Evolutionary conservation across 176 grass and related monocot genomes (phyloP), one percentile per base, ranked within the genome.

Genomic region (Guadua angustifolia): DNA sequence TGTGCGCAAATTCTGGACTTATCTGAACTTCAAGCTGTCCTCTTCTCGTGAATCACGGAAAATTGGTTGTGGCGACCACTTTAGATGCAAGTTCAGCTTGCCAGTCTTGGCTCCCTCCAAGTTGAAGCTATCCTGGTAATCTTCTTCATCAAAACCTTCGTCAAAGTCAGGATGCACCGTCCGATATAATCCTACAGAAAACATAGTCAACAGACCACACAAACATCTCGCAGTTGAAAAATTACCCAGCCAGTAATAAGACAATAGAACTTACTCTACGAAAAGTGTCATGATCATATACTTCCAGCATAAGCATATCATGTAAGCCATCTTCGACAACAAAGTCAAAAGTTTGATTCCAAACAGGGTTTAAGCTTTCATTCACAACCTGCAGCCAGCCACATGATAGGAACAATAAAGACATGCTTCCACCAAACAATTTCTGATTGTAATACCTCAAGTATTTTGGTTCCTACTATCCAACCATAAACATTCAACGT

Each of bases 261-360:
- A 68, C 45, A 0, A 83, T 17, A 44, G 44, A 71, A 89, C 84
- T 74, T 82, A 98, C 93, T 92, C 94, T 95, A 33, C 89, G 78
- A 58, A 95, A 98, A 62, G 96, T 98, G 77, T 98, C 96, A 17
- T 94, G 96, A 19, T 98, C 93, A 82, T 87, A 98, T 53, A 95
- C 87, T 91, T 98, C 96, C 77, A 98, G 74, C 75, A 98, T 94
- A 51, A 98, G 91, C 93, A 98, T 94, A 78, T 98, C 93, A 89
- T 98, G 96, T 33, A 98, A 83, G 33, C 93, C 93, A 89, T 95
- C 96, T 94, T 98, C 96, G 5, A 98, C 96, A 24, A 98, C 87
- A 45, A 95, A 93, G 72, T 98, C 91, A 17, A 95, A 98, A 73
- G 89, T 95, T 74, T 98, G 95, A 74, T 93, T 85, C 93, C 95